phyloP scores from a whole-genome alignment of 768 basidiomycete genomes.

The Amyloporia xantha region DNA sequence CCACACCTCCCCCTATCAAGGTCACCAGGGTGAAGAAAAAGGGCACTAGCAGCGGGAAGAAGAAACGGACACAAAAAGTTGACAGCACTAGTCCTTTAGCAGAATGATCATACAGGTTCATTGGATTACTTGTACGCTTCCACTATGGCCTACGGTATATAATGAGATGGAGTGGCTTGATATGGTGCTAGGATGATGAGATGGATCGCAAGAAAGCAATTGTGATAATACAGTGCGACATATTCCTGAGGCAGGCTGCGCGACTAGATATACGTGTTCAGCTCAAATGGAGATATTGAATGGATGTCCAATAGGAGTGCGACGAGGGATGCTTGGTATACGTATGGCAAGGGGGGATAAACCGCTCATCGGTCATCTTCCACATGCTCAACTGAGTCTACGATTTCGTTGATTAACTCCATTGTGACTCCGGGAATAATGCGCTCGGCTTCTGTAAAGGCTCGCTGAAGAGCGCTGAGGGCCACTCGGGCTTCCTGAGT shows the following conservation, averaged over 20 bases:
- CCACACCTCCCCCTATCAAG: slow-evolving; percentile 65
- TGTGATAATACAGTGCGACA: slow-evolving; percentile 13
- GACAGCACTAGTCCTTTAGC: slow-evolving; percentile 8
- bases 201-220: slow-evolving; percentile 9
- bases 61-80: slow-evolving; percentile 50
- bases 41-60: slow-evolving; percentile 47
- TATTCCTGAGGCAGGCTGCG: slow-evolving; percentile 11
- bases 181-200: no score
- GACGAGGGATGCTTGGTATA: neutral
- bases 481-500: slow-evolving; percentile 89
- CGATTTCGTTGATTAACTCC: slow-evolving; percentile 91
- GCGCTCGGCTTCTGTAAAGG: slow-evolving; percentile 92
- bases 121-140: slow-evolving; percentile 18
- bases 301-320: slow-evolving; percentile 4
- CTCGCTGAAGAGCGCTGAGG: slow-evolving; percentile 79
- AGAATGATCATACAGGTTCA: slow-evolving; percentile 12
- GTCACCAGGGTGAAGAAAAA: slow-evolving; percentile 71
- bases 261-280: slow-evolving; percentile 15
- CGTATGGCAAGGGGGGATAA: neutral
- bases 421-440: slow-evolving; percentile 92
- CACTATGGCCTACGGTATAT: slow-evolving; percentile 21
- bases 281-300: neutral
- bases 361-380: slow-evolving; percentile 57
- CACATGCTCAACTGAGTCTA: slow-evolving; percentile 87
- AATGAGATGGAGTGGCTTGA: slow-evolving; percentile 16